Base-by-base conservation (phyloP, 169 alveolate genomes). In the Cyclospora cayetanensis region DNA sequence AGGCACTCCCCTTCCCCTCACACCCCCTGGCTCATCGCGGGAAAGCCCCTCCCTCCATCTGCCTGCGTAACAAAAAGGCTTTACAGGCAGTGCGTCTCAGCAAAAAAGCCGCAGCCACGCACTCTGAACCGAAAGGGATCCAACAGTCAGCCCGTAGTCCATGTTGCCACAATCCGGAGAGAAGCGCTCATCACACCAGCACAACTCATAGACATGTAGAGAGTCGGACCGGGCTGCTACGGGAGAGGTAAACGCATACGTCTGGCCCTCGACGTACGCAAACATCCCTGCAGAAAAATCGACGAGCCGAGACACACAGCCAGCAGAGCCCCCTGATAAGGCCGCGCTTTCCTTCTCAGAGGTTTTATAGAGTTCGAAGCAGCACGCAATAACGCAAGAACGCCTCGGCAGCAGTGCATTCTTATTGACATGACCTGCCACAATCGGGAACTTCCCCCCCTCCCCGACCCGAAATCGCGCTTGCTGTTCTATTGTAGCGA, bases 181-280 rank as follows among this genome's bases (percentile, higher is more conserved):
- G 15, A 52, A 37, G 1, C 5, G 29, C 29, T 27, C 22, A 27
- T 89, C 93, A 31, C 93, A 89, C 93, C 93, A 89, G 52, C 93
- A 89, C 82, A 89, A 27, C 50, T 55, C 43, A 55, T 89, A 89
- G 4, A 37, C 25, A 22, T 7, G 15, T 7, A 68, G 84, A 20
- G 4, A 31, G 22, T 29, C 25, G 27, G 7, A 27, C 31, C 80
- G 31, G 25, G 52, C 31, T 18, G n/a, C 39, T 12, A 86, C 29
- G 9, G 82, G 55, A 35, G 85, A 35, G 52, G 68, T 22, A n/a
- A 86, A 46, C 0, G 70, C 1, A 20, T 66, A 86, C 0, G 27
- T 63, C 39, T 29, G 39, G 27, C 85, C 92, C 42, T 25, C 43
- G 41, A 25, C 31, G 25, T 0, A 27, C 15, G 9, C 22, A 50